These are phyloP conservation scores for Dendrocalamus latiflorus DNA, from an alignment of 202 grass and related monocot species.

Conservation along the genomic window DNA sequence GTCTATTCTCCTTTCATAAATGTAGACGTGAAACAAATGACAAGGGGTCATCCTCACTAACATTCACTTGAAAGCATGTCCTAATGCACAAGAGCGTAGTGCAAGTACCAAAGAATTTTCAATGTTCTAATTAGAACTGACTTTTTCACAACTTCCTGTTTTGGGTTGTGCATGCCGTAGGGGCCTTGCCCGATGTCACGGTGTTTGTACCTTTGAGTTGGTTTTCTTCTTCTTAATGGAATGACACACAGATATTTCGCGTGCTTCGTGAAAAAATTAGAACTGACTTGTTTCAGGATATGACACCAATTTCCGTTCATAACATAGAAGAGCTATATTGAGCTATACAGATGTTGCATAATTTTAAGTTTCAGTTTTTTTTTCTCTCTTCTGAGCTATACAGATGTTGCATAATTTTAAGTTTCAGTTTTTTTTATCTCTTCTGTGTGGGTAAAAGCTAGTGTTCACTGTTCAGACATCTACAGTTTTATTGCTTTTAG, in stretches of 20 bases:
- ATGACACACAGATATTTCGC: too few species aligned
- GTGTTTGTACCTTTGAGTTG: too few species aligned
- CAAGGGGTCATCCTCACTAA: background rate
- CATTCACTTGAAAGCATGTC: background rate
- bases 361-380: background rate
- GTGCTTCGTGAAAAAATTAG: too few species aligned
- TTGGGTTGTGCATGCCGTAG: too few species aligned
- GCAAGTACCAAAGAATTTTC: background rate
- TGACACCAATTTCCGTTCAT: background rate
- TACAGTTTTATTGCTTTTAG: slow-evolving; percentile 9
- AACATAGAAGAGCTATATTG: background rate
- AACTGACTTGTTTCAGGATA: background rate
- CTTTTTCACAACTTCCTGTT: too few species aligned
- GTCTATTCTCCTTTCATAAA: background rate
- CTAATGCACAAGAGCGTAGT: background rate
- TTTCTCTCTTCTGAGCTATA: too few species aligned
- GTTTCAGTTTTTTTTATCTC: background rate
- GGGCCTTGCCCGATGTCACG: too few species aligned
- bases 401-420: background rate
- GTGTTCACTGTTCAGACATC: background rate
- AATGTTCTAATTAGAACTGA: background rate
- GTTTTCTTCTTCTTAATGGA: too few species aligned
- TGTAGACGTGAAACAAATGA: background rate
- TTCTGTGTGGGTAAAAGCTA: background rate
- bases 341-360: background rate